Base-by-base conservation (phyloP, 331 rosid species). In the Quercus lobata region DNA sequence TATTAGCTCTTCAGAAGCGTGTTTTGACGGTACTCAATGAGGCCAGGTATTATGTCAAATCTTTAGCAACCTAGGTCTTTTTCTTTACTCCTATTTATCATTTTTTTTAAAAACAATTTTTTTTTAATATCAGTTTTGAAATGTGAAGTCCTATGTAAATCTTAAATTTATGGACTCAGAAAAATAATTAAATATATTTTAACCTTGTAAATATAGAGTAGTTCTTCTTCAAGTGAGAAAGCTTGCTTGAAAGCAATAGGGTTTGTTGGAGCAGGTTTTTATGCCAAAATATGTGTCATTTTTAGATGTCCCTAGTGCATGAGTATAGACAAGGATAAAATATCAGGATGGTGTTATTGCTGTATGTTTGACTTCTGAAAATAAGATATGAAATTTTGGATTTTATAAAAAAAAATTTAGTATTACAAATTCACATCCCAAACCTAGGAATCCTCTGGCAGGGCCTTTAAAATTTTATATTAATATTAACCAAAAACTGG, bases 1-100 rank as follows among this genome's bases (percentile, higher is more conserved):
- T 93, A 57, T 86, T 93, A 69, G 96, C 98, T 73, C 98, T 93
- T 85, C 98, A 93, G 80, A 93, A 93, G 86, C 93, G 98, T 30
- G 98, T 93, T 69, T 85, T 93, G 87, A 81, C 87, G 52, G 96
- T 93, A 65, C 90, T 93, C 74, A 93, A 93, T 80, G 97, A 91
- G 77, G 97, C 98, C 79, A 91, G 95, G 98, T 91, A 84, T 34
- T 68, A 72, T 78, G 71, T 70, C 57, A 66, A 32, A 35, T 68
- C 49, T 69, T 30, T 18, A 25, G 60, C 35, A 46, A 41, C 72
- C 61, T 29, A 44, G 34, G 49, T 21, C 61, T 32, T 74, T 15
- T 35, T 34, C 49, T 17, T 76, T 15, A 27, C 32, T 79, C 30
- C 46, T 41, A 32, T 54, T 75, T 46, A n/a, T 24, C 6, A 41